Evolutionary conservation across 2,329 filamentous ascomycete genomes (phyloP).

Genomic region (Cyphellophora attinorum): DNA sequence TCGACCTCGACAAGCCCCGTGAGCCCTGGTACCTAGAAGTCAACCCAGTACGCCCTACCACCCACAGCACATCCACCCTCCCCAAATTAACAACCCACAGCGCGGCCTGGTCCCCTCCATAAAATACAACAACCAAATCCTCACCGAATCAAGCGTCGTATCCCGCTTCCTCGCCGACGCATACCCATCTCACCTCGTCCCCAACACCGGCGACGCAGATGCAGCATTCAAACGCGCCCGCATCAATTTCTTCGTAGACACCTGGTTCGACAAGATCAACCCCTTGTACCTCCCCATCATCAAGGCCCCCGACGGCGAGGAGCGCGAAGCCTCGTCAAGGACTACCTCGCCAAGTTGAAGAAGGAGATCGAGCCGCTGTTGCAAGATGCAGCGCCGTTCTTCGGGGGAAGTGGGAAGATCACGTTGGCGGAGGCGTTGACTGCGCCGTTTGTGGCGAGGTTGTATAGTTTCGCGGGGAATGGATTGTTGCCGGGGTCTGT

Average conservation of each 20-base stretch:
- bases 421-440: constrained; percentile 69
- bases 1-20: constrained; percentile 60
- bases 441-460: too few relatives aligned
- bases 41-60: constrained; percentile 48
- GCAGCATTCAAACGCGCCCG: constrained; percentile 53
- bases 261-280: constrained; percentile 54
- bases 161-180: constrained; percentile 60
- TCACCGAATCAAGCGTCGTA: constrained; percentile 65
- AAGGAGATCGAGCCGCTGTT: constrained; percentile 70
- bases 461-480: too few relatives aligned
- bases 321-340: constrained; percentile 41
- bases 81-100: constrained; percentile 16
- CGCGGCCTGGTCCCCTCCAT: constrained; percentile 67
- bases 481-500: too few relatives aligned
- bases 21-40: constrained; percentile 65
- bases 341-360: constrained; percentile 44
- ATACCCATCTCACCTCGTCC: constrained; percentile 36
- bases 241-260: constrained; percentile 63
- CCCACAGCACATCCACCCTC: not conserved
- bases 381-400: constrained; percentile 41
- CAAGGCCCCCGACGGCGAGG: constrained; percentile 38
- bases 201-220: not conserved
- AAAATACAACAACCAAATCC: constrained; percentile 50
- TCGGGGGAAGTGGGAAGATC: constrained; percentile 52
- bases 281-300: constrained; percentile 33